Evolutionary conservation across 768 basidiomycete genomes (phyloP).

Genomic region (Amanita pallidorosea): DNA sequence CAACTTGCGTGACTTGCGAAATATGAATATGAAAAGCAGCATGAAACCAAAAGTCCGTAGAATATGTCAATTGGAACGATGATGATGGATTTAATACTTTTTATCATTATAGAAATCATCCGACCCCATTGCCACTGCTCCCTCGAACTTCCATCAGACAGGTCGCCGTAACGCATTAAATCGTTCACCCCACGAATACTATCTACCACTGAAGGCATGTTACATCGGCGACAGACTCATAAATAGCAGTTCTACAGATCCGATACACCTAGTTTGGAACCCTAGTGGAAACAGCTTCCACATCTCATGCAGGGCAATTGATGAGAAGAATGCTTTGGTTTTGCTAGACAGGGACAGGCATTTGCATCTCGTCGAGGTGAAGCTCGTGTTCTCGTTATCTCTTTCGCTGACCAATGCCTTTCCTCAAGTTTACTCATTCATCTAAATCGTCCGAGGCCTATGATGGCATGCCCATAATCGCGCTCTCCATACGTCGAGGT

Average conservation of each 20-base stretch:
- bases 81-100: neutral
- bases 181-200: neutral
- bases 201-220: neutral
- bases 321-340: neutral
- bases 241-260: neutral
- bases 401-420: neutral
- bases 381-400: neutral
- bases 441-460: neutral
- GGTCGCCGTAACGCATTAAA: neutral
- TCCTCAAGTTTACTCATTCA: neutral
- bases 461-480: neutral
- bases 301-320: neutral
- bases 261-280: neutral
- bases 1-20: too few relatives aligned
- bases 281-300: neutral
- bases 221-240: neutral
- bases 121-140: neutral
- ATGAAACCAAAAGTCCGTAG: constrained; percentile 1
- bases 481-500: neutral
- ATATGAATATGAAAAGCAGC: neutral
- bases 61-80: neutral
- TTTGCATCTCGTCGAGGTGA: neutral
- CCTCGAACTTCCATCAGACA: neutral
- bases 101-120: neutral
- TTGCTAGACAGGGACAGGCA: neutral